Evolutionary conservation across 805 yeast genomes (phyloP).

Genomic region (Zygoascus flipseniorum): DNA sequence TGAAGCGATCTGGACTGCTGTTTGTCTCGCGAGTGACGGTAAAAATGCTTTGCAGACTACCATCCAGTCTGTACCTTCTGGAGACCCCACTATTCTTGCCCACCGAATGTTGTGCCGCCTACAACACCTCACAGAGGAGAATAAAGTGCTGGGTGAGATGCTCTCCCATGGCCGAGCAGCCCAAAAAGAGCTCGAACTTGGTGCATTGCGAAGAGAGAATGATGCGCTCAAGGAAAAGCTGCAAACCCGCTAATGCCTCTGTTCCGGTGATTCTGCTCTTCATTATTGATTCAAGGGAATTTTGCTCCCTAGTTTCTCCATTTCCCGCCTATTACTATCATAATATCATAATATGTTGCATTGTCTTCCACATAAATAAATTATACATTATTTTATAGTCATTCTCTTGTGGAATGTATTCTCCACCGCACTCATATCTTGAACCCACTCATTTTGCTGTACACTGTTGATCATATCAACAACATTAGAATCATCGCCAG

Average conservation of each 20-base stretch:
- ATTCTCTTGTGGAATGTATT: constrained; percentile 11
- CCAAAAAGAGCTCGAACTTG: constrained; percentile 60
- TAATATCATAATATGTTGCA: background rate
- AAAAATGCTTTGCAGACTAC: constrained; percentile 2
- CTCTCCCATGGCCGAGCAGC: constrained; percentile 68
- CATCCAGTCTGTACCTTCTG: constrained; percentile 19
- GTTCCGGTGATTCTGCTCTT: background rate
- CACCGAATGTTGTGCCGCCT: constrained; percentile 62
- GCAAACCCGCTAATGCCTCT: background rate
- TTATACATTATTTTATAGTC: background rate
- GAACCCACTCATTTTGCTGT: constrained; percentile 17
- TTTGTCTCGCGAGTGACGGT: constrained; percentile 25
- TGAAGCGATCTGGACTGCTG: constrained; percentile 50
- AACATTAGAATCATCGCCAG: constrained; percentile 16
- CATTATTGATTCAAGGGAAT: background rate
- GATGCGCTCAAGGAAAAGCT: constrained; percentile 33
- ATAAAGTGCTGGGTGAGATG: constrained; percentile 55
- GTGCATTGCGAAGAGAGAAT: constrained; percentile 46
- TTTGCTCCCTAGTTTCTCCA: background rate
- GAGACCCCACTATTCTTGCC: constrained; percentile 66
- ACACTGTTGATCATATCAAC: constrained; percentile 13
- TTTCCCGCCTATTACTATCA: background rate
- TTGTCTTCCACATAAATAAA: background rate
- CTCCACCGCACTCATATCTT: constrained; percentile 5
- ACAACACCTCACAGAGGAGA: constrained; percentile 55